phyloP scores from a whole-genome alignment of 129 eudicot species.

The Ambrosia trifida region DNA sequence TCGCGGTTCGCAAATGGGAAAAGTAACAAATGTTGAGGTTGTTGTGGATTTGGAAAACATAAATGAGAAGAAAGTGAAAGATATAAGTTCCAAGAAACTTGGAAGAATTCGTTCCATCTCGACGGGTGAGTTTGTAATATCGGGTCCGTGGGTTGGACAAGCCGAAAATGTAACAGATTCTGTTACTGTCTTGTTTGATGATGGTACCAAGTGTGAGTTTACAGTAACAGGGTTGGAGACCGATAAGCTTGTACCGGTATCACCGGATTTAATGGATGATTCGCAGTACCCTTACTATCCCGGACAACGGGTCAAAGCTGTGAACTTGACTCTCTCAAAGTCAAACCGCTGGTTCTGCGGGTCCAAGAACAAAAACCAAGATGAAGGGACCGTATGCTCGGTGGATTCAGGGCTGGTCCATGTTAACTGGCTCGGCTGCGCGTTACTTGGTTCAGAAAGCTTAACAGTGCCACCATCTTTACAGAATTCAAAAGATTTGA shows the following conservation, averaged over 20 bases:
- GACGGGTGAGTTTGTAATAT: constrained; percentile 59
- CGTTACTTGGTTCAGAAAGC: constrained; percentile 34
- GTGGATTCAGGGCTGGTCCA: constrained; percentile 72
- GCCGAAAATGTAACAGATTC: constrained; percentile 59
- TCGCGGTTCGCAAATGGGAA: constrained; percentile 69
- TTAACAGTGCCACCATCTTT: constrained; percentile 45
- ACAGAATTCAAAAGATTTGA: constrained; percentile 56
- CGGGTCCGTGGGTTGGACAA: constrained; percentile 86
- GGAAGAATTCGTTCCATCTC: constrained; percentile 60
- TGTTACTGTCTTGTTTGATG: constrained; percentile 67
- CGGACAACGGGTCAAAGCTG: constrained; percentile 72
- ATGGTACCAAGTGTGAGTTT: constrained; percentile 64
- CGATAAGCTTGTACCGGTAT: constrained; percentile 53
- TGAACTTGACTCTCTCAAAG: constrained; percentile 39
- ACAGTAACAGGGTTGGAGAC: constrained; percentile 44
- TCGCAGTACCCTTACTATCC: constrained; percentile 81
- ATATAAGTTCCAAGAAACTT: constrained; percentile 51
- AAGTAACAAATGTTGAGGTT: constrained; percentile 50
- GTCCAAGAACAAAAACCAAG: constrained; percentile 35
- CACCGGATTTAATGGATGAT: constrained; percentile 69
- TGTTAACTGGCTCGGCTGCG: constrained; percentile 83
- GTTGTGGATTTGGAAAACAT: constrained; percentile 73
- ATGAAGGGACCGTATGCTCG: constrained; percentile 65
- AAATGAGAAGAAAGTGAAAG: constrained; percentile 46
- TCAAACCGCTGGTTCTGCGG: constrained; percentile 79